Evolutionary conservation across 441 rosid genomes (phyloP), one percentile per base, ranked within the genome.

Genomic region (Adansonia gregorii): DNA sequence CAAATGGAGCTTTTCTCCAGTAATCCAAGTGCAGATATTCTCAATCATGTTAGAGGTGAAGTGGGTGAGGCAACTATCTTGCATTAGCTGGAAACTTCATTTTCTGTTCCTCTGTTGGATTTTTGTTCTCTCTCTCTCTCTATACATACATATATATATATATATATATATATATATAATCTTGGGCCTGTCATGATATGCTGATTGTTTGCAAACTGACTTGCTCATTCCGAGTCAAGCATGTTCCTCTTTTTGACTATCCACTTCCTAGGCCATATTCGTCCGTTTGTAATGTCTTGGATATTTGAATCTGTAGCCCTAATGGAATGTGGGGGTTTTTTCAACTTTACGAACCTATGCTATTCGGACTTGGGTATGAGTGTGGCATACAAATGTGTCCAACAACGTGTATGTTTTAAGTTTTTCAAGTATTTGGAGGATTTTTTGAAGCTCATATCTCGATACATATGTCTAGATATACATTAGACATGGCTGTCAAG

Each of bases 1-100:
- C 99, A 95, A 83, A 95, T 95, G 97, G 99, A 92, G 83, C 93
- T 95, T 68, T 95, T 89, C 91, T 95, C 99, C 20, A 93, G 95
- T 83, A 94, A 92, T 80, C 92, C 97, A 7, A 94, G 89, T 86
- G 94, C 87, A 60, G 97, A 94, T 82, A 89, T 97, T 73, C 93
- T 95, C 74, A 90, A 78, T 84, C 97, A 98, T 85, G 97, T 94
- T 24, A 81, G 94, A 80, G 93, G 97, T 19, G 97, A 94, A 91
- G 98, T 95, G 79, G 82, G 89, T 24, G 98, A 95, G 97, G 99
- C 82, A 80, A 87, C 80, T 82, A 41, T 80, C 80, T 77, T 76
- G 56, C 54, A 27, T 43, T 8, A 3, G 58, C 52, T 67, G 14
- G 35, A 46, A 60, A 8, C 9, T 75, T 46, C 14, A 39, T 51